Percentiles rank a stretch among this genome's conserved stretches.
Evolutionary conservation across 129 eudicot species (phyloP).

Genomic region (Chrysanthemum seticuspe): DNA sequence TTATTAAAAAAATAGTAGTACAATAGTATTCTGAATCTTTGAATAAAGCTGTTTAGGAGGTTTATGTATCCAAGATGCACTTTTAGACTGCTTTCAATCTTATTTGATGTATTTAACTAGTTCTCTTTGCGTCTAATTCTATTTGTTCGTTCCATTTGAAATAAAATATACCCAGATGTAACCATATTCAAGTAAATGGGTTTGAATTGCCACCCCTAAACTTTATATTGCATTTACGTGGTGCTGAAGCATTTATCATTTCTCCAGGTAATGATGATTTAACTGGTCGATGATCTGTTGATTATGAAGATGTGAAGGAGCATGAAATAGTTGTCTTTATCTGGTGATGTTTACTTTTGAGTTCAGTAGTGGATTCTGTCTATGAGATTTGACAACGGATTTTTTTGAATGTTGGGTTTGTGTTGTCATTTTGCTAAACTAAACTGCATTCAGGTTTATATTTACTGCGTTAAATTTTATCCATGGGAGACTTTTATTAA

Average conservation of each 20-base stretch:
- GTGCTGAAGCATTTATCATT: neutral
- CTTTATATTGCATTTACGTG: neutral
- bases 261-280: constrained; percentile 13
- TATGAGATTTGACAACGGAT: neutral
- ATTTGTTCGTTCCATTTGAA: too few relatives aligned
- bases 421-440: constrained; percentile 2
- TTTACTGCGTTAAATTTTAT: neutral
- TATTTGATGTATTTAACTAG: too few relatives aligned
- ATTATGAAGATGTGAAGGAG: constrained; percentile 7
- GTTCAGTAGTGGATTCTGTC: constrained; percentile 19
- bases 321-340: neutral
- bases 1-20: too few relatives aligned
- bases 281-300: constrained; percentile 8
- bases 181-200: too few relatives aligned
- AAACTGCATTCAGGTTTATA: neutral
- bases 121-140: too few relatives aligned
- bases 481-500: too few relatives aligned
- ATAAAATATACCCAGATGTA: too few relatives aligned
- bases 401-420: neutral
- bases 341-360: constrained; percentile 3
- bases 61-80: too few relatives aligned
- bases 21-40: too few relatives aligned
- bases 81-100: too few relatives aligned
- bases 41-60: too few relatives aligned
- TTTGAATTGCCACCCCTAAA: neutral